A percentile compares a stretch with the other conserved stretches of the same genome.
Evolutionary conservation across 805 yeast genomes (phyloP).

Genomic region (Debaryomyces hansenii): DNA sequence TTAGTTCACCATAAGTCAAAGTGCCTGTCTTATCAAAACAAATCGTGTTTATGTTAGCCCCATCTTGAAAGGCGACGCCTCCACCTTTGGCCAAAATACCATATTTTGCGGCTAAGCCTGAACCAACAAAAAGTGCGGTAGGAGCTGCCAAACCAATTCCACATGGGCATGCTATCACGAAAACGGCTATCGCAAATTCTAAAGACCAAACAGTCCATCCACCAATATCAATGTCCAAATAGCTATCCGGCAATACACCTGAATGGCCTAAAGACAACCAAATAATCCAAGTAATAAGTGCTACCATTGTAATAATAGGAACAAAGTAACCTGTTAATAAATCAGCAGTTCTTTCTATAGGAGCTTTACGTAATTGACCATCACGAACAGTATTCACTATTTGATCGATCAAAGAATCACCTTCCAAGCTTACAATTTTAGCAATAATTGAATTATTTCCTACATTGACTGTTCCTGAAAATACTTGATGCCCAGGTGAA

Average conservation of each 20-base stretch:
- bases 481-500: constrained; percentile 61
- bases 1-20: constrained; percentile 63
- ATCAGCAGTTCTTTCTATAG: constrained; percentile 72
- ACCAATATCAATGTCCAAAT: constrained; percentile 64
- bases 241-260: constrained; percentile 52
- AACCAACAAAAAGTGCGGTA: constrained; percentile 76
- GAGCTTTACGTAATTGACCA: constrained; percentile 72
- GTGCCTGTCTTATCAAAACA: constrained; percentile 85
- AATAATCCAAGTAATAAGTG: constrained; percentile 63
- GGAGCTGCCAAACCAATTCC: constrained; percentile 87
- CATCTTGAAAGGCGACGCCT: constrained; percentile 81
- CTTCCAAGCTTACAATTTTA: constrained; percentile 56
- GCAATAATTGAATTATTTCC: constrained; percentile 58
- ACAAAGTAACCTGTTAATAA: constrained; percentile 69
- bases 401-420: constrained; percentile 67
- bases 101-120: constrained; percentile 74
- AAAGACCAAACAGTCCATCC: constrained; percentile 80
- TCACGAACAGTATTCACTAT: constrained; percentile 69
- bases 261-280: constrained; percentile 63
- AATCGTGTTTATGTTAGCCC: constrained; percentile 58
- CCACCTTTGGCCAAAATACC: constrained; percentile 81
- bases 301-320: constrained; percentile 61
- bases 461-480: constrained; percentile 68
- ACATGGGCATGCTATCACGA: constrained; percentile 84
- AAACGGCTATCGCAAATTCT: constrained; percentile 74